Conservation (phyloP, 495 filamentous ascomycete genomes). For the Penicillium turbatum region DNA sequence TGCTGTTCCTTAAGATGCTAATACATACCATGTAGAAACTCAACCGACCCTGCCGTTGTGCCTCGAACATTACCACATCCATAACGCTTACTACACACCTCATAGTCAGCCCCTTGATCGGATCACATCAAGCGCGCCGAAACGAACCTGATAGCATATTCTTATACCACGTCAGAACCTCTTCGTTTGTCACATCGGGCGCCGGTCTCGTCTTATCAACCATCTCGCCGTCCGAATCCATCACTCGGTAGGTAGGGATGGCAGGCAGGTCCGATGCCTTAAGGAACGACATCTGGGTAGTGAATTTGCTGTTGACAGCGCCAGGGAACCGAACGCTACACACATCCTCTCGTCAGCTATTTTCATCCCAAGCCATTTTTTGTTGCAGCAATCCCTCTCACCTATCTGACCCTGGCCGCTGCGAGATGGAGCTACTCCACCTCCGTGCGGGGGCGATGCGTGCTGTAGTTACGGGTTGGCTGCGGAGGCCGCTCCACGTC, state of each 20-base stretch:
- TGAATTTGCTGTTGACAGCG: slow-evolving; percentile 92
- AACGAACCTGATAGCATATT: slow-evolving; percentile 60
- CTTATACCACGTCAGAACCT: slow-evolving; percentile 61
- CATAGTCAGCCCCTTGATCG: slow-evolving; percentile 8
- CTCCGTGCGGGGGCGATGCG: slow-evolving; percentile 23
- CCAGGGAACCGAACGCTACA: slow-evolving; percentile 82
- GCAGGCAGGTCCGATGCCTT: slow-evolving; percentile 60
- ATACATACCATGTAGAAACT: slow-evolving; percentile 90
- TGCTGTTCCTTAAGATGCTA: neutral
- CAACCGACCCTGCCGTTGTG: slow-evolving; percentile 72
- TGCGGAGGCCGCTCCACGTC: slow-evolving; percentile 2
- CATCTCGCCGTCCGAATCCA: slow-evolving; percentile 76
- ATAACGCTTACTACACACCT: slow-evolving; percentile 66
- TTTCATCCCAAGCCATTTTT: neutral
- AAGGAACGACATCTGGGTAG: slow-evolving; percentile 68
- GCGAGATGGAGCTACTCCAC: slow-evolving; percentile 58
- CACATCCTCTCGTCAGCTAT: slow-evolving; percentile 2
- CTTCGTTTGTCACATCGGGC: slow-evolving; percentile 62
- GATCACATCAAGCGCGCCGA: neutral
- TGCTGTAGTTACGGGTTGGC: neutral
- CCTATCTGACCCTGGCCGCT: slow-evolving; percentile 66
- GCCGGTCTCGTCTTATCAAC: slow-evolving; percentile 62
- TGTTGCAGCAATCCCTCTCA: slow-evolving; percentile 21
- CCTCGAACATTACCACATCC: slow-evolving; percentile 93
- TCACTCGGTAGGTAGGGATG: slow-evolving; percentile 80